Evolutionary conservation across 176 grass and related monocot genomes (phyloP).

Genomic region (bread wheat (Triticum aestivum)): IWGSC_CS_RefSeq_v2.1 NC_057804.1:35295467-35295966

Average conservation of each 20-base stretch:
- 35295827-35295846: too few relatives aligned
- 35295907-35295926: not conserved
- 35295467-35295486: not conserved
- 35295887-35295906: constrained; percentile 11
- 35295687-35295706: not conserved
- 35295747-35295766: not conserved
- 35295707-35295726: not conserved
- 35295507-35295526: not conserved
- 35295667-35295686: not conserved
- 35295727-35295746: not conserved
- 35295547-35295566: accelerated
- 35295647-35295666: not conserved
- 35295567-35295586: accelerated
- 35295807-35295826: not conserved
- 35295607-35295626: not conserved
- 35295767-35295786: not conserved
- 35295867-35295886: not conserved
- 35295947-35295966: not conserved
- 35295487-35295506: not conserved
- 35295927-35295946: not conserved
- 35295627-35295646: not conserved
- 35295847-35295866: not conserved
- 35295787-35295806: not conserved
- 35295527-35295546: not conserved
- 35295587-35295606: accelerated